Base-by-base conservation (phyloP, 345 rosid species). In the Eucalyptus polyanthemos region DNA sequence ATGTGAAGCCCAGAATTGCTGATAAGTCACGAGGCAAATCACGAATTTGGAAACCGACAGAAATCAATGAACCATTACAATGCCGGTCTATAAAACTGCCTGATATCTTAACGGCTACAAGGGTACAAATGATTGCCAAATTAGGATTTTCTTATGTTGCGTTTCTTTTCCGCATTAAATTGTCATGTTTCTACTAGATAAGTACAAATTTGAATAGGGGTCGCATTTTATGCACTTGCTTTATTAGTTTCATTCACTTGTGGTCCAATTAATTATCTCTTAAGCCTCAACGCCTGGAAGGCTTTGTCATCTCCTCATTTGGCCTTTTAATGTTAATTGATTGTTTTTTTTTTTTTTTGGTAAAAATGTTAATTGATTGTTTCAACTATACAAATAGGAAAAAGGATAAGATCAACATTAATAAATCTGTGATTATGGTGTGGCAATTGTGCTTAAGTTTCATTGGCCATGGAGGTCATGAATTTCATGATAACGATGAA, bases 31-130 rank as follows among this genome's bases (percentile, higher is more conserved):
- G 89, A 87, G 98, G 92, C 89, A 94, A 95, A 89, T 92, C 97
- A 88, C 92, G 94, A 90, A 93, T 92, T 86, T 95, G 98, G 97
- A 94, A 95, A 90, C 90, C 90, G 86, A 96, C 94, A 88, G 99
- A 96, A 94, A 95, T 97, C 87, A 95, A 91, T 90, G 97, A 97
- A 91, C 92, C 94, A 89, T 93, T 95, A 37, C 98, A 95, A 88
- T 95, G 97, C 87, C 95, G 93, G 50, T 94, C 99, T 80, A 80
- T 94, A 88, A 97, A 95, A 92, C 97, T 97, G 10, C 93, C 94
- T 62, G 96, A 96, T 89, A 92, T 86, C 92, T 89, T 91, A 87
- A 88, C 94, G 21, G 93, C 96, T 87, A 91, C 72, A 89, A 95
- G 94, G 97, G 99, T 97, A 94, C 89, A 69, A 69, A 69, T 17